These are phyloP conservation scores for Exophiala sp. DNA, from an alignment of 2,329 filamentous ascomycete genomes.

Conservation along the genomic window DNA sequence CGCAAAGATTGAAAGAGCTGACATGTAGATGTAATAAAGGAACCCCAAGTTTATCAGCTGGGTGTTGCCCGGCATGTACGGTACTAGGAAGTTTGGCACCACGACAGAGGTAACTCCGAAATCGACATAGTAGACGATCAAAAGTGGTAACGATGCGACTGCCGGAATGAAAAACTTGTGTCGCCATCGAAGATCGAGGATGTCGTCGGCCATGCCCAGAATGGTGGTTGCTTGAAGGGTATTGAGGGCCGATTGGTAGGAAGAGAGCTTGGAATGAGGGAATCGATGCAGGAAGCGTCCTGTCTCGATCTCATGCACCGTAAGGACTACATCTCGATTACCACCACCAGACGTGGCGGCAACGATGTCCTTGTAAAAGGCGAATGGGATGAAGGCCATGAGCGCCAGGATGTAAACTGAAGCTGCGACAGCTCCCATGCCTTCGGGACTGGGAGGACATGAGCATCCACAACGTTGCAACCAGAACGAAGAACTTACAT, in stretches of 20 bases:
- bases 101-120: constrained; percentile 96
- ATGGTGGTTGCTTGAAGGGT: constrained; percentile 88
- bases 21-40: constrained; percentile 96
- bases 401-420: constrained; percentile 86
- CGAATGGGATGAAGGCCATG: constrained; percentile 91
- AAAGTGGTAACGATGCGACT: constrained; percentile 85
- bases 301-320: constrained; percentile 69
- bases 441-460: constrained; percentile 64
- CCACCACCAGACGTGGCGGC: constrained; percentile 90
- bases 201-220: constrained; percentile 88
- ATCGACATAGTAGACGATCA: constrained; percentile 97
- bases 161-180: constrained; percentile 98
- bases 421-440: constrained; percentile 91
- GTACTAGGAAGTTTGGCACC: constrained; percentile 78
- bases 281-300: constrained; percentile 87
- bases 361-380: constrained; percentile 97
- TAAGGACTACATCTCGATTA: constrained; percentile 79
- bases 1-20: constrained; percentile 91
- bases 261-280: constrained; percentile 93
- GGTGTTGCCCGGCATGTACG: constrained; percentile 62
- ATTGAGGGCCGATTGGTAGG: constrained; percentile 89
- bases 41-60: constrained; percentile 77
- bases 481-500: constrained; percentile 52
- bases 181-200: constrained; percentile 97
- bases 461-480: background rate